These are phyloP conservation scores for Erodium texanum DNA, from an alignment of 441 rosid species.

Conservation along the genomic window DNA sequence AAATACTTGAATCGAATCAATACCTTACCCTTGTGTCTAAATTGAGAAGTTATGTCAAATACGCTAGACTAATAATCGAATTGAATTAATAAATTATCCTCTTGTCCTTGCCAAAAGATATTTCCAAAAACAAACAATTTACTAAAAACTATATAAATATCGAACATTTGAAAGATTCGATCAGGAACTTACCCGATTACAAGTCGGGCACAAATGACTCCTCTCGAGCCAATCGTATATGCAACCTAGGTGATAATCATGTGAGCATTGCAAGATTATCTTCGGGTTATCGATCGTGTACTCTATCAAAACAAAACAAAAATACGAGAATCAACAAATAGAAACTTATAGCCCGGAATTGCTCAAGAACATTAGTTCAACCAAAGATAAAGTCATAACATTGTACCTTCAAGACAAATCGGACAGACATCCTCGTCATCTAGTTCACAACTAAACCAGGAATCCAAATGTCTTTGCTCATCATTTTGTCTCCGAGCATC, in stretches of 20 bases:
- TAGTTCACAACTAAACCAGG: not conserved
- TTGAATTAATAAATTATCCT: too few species aligned
- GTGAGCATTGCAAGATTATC: conserved; percentile 35
- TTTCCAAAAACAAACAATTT: too few species aligned
- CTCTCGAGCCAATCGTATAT: conserved; percentile 61
- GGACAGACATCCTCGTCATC: not conserved
- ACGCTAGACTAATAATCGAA: too few species aligned
- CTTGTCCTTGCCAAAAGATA: not conserved
- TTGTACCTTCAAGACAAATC: not conserved
- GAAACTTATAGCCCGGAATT: too few species aligned
- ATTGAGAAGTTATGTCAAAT: too few species aligned
- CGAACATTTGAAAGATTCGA: not conserved
- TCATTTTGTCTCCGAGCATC: not conserved
- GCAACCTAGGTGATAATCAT: conserved; percentile 44
- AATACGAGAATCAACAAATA: too few species aligned
- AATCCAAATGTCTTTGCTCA: not conserved
- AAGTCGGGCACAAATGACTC: conserved; percentile 44
- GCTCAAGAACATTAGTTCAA: too few species aligned
- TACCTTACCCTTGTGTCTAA: too few species aligned
- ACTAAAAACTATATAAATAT: too few species aligned
- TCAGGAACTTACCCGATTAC: conserved; percentile 34
- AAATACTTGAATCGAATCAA: too few species aligned
- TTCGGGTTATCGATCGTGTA: conserved; percentile 42
- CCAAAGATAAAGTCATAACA: too few species aligned
- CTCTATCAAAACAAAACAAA: conserved; percentile 21